Evolutionary conservation across 257 asterid species (phyloP), one percentile per base, ranked within the genome.

Genomic region (Petunia secreta): DNA sequence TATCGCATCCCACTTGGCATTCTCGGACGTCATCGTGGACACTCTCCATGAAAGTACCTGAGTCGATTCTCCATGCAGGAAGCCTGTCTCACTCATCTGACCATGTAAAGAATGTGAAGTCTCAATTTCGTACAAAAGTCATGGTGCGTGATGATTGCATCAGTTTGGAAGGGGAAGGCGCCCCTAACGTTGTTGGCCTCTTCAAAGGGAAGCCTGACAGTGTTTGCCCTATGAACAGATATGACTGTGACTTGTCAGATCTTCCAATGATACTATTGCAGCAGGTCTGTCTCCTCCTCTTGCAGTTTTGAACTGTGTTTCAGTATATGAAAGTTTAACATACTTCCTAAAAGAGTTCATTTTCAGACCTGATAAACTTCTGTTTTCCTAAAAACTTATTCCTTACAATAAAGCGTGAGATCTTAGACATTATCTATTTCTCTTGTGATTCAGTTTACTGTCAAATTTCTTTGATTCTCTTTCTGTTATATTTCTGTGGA

Each of bases 21-120:
- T 91, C 99, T 75, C 97, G 98, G 67, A 87, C 87, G 79, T 94
- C 99, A 82, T 89, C 98, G 41, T 96, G 99, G 99, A 91, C 97
- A 2, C 91, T 96, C 79, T 87, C 89, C 59, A 83, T 96, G 94
- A 88, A 88, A 87, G 87, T 91, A 80, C 98, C 98, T 48, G 93
- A 90, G 87, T 91, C 97, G 37, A 88, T 91, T 77, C 93, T 91
- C 79, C 87, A 87, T 41, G 89, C 95, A 34, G 91, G 95, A 68
- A 83, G 83, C 85, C 94, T 86, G 83, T 77, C 82, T 78, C 91
- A 82, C 84, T 16, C 86, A 58, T 59, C 91, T 69, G 82, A 86
- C 81, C 85, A 86, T 74, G 67, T 78, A 65, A 89, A 89, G 86
- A 88, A 64, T 81, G 80, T 79, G 57, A 90, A 90, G 68, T 92